These are phyloP conservation scores for Kodamaea sp. DNA, from an alignment of 1,139 yeast genomes.

Conservation along the genomic window DNA sequence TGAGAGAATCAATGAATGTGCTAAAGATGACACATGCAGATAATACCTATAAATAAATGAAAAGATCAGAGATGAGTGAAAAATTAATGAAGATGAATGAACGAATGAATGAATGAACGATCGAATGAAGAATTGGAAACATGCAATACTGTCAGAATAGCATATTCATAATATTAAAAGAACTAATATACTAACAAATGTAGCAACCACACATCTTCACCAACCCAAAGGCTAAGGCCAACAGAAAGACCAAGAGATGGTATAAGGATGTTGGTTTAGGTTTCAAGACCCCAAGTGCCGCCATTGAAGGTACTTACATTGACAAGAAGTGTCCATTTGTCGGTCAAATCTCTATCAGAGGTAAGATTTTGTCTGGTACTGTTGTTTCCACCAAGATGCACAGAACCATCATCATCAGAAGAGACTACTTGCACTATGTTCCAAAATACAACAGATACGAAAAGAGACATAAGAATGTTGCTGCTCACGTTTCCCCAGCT, in stretches of 20 bases:
- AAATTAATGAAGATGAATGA: background rate
- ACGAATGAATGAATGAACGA: background rate
- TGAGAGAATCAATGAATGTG: conserved; percentile 1
- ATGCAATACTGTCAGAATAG: background rate
- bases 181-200: conserved; percentile 30
- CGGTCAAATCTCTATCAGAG: conserved; percentile 97
- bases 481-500: conserved; percentile 99
- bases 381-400: conserved; percentile 99
- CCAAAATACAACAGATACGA: conserved; percentile 99
- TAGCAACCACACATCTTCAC: conserved; percentile 99
- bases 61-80: background rate
- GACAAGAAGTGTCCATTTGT: conserved; percentile 99
- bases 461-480: conserved; percentile 99
- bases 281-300: conserved; percentile 99
- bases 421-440: conserved; percentile 99
- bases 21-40: background rate
- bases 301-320: conserved; percentile 97
- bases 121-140: background rate
- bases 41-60: no score
- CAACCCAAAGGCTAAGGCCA: conserved; percentile 99
- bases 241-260: conserved; percentile 99
- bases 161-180: background rate
- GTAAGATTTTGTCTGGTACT: conserved; percentile 97
- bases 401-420: conserved; percentile 99
- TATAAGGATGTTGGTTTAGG: conserved; percentile 99